Evolutionary conservation across 2,329 filamentous ascomycete species (phyloP).

Genomic region (Ilyonectria mors-panacis): DNA sequence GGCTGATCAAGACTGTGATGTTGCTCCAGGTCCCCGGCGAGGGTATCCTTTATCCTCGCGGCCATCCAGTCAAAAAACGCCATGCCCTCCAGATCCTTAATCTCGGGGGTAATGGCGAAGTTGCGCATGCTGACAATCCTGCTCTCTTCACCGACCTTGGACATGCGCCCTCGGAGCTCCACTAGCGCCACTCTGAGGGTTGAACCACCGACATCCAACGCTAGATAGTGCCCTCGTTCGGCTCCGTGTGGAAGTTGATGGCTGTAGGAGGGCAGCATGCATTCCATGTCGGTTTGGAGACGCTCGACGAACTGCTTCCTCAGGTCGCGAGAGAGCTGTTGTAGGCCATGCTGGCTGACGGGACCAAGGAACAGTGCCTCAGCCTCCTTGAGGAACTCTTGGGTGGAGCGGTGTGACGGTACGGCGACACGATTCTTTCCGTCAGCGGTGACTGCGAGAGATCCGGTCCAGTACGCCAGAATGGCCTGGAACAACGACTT

Average conservation of each 20-base stretch:
- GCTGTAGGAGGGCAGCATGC: constrained; percentile 78
- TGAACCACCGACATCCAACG: constrained; percentile 79
- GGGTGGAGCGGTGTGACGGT: constrained; percentile 50
- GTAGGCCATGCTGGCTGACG: constrained; percentile 61
- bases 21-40: constrained; percentile 61
- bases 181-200: constrained; percentile 77
- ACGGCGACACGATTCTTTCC: constrained; percentile 40
- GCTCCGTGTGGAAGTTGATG: constrained; percentile 73
- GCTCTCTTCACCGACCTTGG: constrained; percentile 57
- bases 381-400: constrained; percentile 72
- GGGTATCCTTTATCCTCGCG: constrained; percentile 69
- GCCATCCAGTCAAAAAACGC: constrained; percentile 80
- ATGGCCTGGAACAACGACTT: constrained; percentile 72
- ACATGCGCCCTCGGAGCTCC: constrained; percentile 66
- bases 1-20: constrained; percentile 57
- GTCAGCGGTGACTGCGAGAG: constrained; percentile 53
- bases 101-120: constrained; percentile 69
- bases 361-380: constrained; percentile 66
- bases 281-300: constrained; percentile 66
- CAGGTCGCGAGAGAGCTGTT: constrained; percentile 63
- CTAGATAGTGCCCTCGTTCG: constrained; percentile 72
- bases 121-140: constrained; percentile 69
- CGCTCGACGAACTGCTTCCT: constrained; percentile 70
- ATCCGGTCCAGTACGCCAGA: constrained; percentile 67
- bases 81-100: constrained; percentile 71